phyloP scores from a whole-genome alignment of 176 grass and related monocot genomes.

The Miscanthus lutarioriparius region DNA sequence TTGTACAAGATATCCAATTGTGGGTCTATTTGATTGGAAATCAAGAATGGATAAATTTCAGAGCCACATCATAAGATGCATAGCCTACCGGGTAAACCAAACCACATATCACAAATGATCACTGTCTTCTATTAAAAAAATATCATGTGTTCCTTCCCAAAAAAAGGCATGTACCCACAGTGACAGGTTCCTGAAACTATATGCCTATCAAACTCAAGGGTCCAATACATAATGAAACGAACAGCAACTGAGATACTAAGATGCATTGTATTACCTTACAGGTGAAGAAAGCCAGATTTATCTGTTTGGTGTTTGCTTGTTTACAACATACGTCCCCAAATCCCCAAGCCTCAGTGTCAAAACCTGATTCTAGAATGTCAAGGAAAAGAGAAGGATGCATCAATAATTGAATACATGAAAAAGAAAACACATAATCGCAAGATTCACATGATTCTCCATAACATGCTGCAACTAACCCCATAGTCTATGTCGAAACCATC shows the following conservation, averaged over 20 bases:
- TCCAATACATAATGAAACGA: not conserved
- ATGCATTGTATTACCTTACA: slow-evolving; percentile 58
- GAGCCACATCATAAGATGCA: not conserved
- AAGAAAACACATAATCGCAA: not conserved
- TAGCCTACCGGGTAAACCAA: not conserved
- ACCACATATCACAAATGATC: not conserved
- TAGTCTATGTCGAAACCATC: slow-evolving; percentile 90
- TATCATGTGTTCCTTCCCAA: too few relatives aligned
- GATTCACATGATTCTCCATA: not conserved
- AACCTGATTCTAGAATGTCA: slow-evolving; percentile 76
- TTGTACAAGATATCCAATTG: not conserved
- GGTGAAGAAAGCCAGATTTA: slow-evolving; percentile 97
- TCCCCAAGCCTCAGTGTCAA: slow-evolving; percentile 78
- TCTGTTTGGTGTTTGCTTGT: slow-evolving; percentile 94
- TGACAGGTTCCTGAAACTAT: not conserved
- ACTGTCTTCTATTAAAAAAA: not conserved
- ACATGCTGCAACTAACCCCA: slow-evolving; percentile 60
- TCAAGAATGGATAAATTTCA: not conserved
- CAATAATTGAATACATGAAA: slow-evolving; percentile 25
- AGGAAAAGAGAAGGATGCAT: slow-evolving; percentile 6
- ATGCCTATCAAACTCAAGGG: not conserved
- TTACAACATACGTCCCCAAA: slow-evolving; percentile 82
- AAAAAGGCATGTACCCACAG: not conserved
- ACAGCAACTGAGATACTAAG: not conserved
- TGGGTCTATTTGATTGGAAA: not conserved